A percentile compares a stretch with the other conserved stretches of the same genome.
phyloP scores from a whole-genome alignment of 2,329 filamentous ascomycete genomes.

The Fusarium penzigii region DNA sequence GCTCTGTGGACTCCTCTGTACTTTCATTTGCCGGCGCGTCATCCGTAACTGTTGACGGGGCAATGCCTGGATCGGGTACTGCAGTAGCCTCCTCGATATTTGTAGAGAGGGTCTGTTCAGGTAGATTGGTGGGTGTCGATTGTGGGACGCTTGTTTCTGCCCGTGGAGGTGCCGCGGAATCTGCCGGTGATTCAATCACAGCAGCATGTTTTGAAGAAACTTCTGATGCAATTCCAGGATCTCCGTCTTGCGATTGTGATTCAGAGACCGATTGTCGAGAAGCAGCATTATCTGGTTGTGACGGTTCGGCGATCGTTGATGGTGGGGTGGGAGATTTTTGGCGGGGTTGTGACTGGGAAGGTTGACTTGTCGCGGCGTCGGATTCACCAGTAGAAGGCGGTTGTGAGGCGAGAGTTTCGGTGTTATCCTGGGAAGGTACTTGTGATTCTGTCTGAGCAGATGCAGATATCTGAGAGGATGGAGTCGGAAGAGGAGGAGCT shows the following conservation, averaged over 20 bases:
- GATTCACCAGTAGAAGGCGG: not conserved
- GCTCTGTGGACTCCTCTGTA: constrained; percentile 11
- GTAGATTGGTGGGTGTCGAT: constrained; percentile 7
- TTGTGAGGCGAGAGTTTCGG: constrained; percentile 3
- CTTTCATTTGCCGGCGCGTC: constrained; percentile 8
- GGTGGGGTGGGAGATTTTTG: constrained; percentile 25
- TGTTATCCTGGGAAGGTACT: constrained; percentile 3
- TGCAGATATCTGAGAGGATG: not conserved
- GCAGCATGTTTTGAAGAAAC: not conserved
- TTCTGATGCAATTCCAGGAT: not conserved
- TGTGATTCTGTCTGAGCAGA: constrained; percentile 15
- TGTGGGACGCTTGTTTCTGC: constrained; percentile 2
- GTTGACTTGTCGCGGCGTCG: constrained; percentile 8
- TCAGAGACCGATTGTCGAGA: constrained; percentile 2
- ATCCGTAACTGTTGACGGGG: not conserved
- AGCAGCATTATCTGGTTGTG: constrained; percentile 10
- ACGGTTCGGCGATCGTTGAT: constrained; percentile 18
- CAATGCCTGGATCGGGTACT: not conserved
- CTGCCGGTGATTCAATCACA: not conserved
- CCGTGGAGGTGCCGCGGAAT: not conserved
- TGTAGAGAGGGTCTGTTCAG: constrained; percentile 7
- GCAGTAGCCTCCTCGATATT: not conserved
- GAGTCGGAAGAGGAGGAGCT: constrained; percentile 9
- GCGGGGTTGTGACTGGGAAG: constrained; percentile 13
- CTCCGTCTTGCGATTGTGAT: not conserved